Evolutionary conservation across 2,329 filamentous ascomycete species (phyloP).

Genomic region (Septoria petroselini): DNA sequence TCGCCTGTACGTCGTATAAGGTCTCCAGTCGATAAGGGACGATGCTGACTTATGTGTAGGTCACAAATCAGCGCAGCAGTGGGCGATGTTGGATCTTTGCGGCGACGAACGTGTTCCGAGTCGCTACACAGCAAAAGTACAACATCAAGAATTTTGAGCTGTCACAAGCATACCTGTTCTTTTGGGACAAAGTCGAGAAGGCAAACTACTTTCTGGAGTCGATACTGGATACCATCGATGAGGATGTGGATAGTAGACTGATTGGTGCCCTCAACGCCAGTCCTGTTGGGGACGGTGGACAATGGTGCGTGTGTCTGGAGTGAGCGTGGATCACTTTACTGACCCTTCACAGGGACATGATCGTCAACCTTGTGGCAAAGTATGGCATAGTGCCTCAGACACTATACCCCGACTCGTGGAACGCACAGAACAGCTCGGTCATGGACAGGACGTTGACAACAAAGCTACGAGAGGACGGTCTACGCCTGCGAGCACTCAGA

Average conservation of each 20-base stretch:
- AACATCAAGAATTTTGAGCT: conserved; percentile 75
- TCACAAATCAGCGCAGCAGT: conserved; percentile 79
- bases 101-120: conserved; percentile 83
- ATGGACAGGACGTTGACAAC: conserved; percentile 75
- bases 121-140: conserved; percentile 83
- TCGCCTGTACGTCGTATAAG: no score
- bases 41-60: no score
- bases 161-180: conserved; percentile 85
- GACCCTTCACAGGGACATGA: conserved; percentile 61
- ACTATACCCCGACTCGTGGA: conserved; percentile 79
- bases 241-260: conserved; percentile 69
- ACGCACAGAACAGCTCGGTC: conserved; percentile 65
- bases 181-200: conserved; percentile 93
- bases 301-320: conserved; percentile 54
- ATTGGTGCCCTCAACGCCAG: conserved; percentile 66
- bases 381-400: conserved; percentile 79
- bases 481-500: conserved; percentile 64
- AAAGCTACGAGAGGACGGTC: conserved; percentile 80
- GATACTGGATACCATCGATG: conserved; percentile 68
- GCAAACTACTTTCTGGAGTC: conserved; percentile 85
- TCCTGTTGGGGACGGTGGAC: conserved; percentile 76
- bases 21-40: no score
- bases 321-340: no score
- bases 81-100: conserved; percentile 92
- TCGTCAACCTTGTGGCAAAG: conserved; percentile 78